These are phyloP conservation scores for Cytospora leucostoma DNA, from an alignment of 2,329 filamentous ascomycete species.

Conservation along the genomic window DNA sequence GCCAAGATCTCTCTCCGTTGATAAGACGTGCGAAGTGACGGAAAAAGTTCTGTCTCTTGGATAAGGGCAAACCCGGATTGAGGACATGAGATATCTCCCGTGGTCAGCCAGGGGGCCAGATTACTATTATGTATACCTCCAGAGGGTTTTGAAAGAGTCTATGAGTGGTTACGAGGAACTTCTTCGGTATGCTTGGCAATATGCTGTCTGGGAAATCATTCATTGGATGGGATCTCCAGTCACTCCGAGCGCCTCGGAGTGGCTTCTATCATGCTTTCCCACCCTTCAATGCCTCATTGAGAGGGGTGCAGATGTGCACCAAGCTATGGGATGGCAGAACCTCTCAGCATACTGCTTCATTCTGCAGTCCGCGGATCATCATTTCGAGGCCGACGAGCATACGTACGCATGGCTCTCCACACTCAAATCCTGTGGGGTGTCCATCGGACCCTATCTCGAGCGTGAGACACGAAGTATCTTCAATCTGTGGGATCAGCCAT, in stretches of 20 bases:
- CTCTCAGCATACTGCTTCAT: neutral
- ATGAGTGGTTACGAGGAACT: accelerated
- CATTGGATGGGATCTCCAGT: neutral
- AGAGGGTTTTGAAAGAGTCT: neutral
- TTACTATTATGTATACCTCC: neutral
- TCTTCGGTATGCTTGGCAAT: neutral
- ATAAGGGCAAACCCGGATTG: neutral
- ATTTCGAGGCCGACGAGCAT: neutral
- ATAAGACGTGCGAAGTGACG: neutral
- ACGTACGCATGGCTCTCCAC: neutral
- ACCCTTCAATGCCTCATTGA: neutral
- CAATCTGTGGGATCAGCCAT: neutral
- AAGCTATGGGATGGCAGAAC: accelerated
- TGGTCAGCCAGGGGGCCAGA: accelerated
- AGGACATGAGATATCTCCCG: neutral
- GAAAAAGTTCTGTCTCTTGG: neutral
- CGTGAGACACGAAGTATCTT: neutral
- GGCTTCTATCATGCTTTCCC: neutral
- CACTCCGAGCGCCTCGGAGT: too few relatives aligned
- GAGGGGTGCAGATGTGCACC: neutral
- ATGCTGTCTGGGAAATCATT: neutral
- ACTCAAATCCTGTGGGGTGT: neutral
- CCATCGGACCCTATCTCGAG: neutral
- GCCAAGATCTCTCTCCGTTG: neutral
- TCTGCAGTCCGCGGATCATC: accelerated